Evolutionary conservation across 1,284 basidiomycete species (phyloP).

Genomic region (Ganoderma sp.): DNA sequence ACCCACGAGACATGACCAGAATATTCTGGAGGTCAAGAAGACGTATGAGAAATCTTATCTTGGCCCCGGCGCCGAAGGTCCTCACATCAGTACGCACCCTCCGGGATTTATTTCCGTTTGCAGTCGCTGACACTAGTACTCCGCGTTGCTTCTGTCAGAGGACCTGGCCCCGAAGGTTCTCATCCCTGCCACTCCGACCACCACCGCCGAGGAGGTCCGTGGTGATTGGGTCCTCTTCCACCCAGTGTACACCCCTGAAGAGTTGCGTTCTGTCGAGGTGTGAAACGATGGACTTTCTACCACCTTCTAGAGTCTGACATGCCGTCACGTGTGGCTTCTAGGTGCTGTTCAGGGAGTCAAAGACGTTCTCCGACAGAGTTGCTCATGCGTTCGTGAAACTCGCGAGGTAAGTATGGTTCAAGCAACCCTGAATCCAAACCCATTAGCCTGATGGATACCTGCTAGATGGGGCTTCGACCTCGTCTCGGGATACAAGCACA

Average conservation of each 20-base stretch:
- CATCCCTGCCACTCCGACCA: conserved; percentile 14
- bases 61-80: conserved; percentile 40
- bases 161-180: conserved; percentile 23
- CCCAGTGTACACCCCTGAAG: conserved; percentile 79
- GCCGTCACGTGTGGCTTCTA: conserved; percentile 39
- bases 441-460: background rate
- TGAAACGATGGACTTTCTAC: conserved; percentile 15
- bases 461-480: conserved; percentile 73
- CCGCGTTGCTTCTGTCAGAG: conserved; percentile 25
- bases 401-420: conserved; percentile 49
- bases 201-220: conserved; percentile 42
- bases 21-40: conserved; percentile 25
- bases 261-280: conserved; percentile 80
- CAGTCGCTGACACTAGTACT: conserved; percentile 5
- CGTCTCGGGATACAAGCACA: conserved; percentile 82
- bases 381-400: conserved; percentile 69
- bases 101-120: background rate
- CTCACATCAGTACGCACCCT: conserved; percentile 40
- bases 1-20: conserved; percentile 16
- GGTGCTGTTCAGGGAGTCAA: conserved; percentile 74
- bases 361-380: conserved; percentile 74
- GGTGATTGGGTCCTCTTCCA: conserved; percentile 87
- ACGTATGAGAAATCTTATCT: conserved; percentile 31
- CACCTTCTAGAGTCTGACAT: background rate
- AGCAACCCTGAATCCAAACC: background rate